Conservation (phyloP, 768 basidiomycete species). For the Lepiota subincarnata region DNA sequence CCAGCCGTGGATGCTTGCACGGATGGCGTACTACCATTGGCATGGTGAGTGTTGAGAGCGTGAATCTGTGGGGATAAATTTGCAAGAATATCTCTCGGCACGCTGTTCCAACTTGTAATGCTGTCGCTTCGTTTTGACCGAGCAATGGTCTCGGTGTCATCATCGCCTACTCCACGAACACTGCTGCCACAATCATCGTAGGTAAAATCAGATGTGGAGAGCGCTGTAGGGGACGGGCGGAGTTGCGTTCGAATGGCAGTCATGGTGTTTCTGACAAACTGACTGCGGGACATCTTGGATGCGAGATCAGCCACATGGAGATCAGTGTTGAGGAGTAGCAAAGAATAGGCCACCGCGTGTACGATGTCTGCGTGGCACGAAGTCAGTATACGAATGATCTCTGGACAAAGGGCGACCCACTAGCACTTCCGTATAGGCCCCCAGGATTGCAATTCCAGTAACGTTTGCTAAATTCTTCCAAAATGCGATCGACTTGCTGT, state of each 20-base stretch:
- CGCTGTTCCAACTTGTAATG: constrained; percentile 80
- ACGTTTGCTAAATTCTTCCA: constrained; percentile 85
- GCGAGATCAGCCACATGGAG: constrained; percentile 91
- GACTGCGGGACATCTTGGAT: constrained; percentile 84
- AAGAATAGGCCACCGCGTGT: constrained; percentile 91
- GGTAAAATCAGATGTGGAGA: constrained; percentile 60
- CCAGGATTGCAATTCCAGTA: constrained; percentile 91
- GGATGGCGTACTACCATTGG: constrained; percentile 65
- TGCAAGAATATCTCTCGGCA: constrained; percentile 55
- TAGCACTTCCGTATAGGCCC: constrained; percentile 77
- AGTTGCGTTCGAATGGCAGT: constrained; percentile 78
- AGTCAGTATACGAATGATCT: constrained; percentile 4
- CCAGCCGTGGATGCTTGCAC: constrained; percentile 47
- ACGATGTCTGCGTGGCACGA: constrained; percentile 64
- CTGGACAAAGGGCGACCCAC: constrained; percentile 41
- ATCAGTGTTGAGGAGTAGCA: constrained; percentile 94
- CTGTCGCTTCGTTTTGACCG: constrained; percentile 78
- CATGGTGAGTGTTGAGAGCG: constrained; percentile 24
- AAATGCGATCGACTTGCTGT: constrained; percentile 95
- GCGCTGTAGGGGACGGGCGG: constrained; percentile 45
- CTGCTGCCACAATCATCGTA: constrained; percentile 64
- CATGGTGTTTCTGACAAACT: constrained; percentile 93
- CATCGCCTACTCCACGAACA: constrained; percentile 49
- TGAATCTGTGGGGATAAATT: constrained; percentile 34
- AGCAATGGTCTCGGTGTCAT: constrained; percentile 49